Evolutionary conservation across 768 basidiomycete species (phyloP), one percentile per base, ranked within the genome.

Genomic region (Tremella fuciformis): DNA sequence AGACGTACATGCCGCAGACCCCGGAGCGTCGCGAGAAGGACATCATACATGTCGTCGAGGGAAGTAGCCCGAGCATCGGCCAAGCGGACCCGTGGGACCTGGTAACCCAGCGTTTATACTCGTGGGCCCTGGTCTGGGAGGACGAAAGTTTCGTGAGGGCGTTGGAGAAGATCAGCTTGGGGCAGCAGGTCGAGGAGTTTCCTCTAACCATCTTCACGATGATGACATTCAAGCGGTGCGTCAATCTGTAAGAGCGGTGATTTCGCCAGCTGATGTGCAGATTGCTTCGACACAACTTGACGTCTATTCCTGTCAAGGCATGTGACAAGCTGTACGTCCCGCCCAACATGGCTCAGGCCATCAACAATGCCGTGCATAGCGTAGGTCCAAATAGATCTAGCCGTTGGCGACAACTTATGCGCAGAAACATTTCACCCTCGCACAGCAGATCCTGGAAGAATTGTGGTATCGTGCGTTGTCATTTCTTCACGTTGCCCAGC

Each of bases 241-340:
- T 52, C 46, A 13, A 7, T 15, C 42, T 46, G 16, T 15, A 9
- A 24, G 19, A 3, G 6, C 42, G 42, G 16, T 46, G 42, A 38
- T 29, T n/a, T 38, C 25, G 29, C 11, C 18, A 9, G 57, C 46
- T 55, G 56, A 57, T 56, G 26, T n/a, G 11, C 38, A 69, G 70
- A 18, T 50, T 67, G 44, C 29, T 71, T 15, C 61, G 73, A 13
- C 64, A 69, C 34, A 66, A 62, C 29, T 24, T 76, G 58, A 60
- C 65, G n/a, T 50, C 56, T 3, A 64, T 57, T 7, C 75, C 75
- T 13, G 59, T 53, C 0, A 47, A 62, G 13, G 44, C 60, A 15
- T 70, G 76, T 57, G 77, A 78, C 54, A 76, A 76, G 63, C 50
- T 76, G 55, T 68, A 76, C 34, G 74, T 78, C 8, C 75, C 73